Evolutionary conservation across 306 rosid genomes (phyloP).

Genomic region (Begonia peltatifolia): DNA sequence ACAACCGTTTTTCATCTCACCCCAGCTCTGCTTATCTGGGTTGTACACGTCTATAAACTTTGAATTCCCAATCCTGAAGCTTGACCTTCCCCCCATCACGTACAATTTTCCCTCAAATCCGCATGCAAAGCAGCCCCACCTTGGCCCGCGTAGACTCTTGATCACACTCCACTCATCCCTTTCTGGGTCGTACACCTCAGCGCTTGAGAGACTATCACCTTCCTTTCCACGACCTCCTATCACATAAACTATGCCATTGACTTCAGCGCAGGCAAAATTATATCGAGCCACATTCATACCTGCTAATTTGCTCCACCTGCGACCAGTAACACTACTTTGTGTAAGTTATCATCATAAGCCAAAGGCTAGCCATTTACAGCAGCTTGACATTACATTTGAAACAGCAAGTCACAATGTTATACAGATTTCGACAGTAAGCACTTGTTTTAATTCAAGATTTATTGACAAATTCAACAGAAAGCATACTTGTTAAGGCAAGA

Average conservation of each 20-base stretch:
- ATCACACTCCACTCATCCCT: conserved; percentile 53
- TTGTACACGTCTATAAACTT: conserved; percentile 73
- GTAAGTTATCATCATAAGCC: conserved; percentile 4
- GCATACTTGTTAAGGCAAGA: conserved; percentile 66
- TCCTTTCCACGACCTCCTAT: conserved; percentile 69
- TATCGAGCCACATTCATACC: conserved; percentile 57
- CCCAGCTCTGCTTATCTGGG: conserved; percentile 54
- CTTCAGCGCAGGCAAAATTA: conserved; percentile 80
- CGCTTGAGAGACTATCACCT: conserved; percentile 62
- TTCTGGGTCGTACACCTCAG: conserved; percentile 68
- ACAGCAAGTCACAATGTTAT: too few relatives aligned
- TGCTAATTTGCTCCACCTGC: conserved; percentile 76
- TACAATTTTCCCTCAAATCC: conserved; percentile 85
- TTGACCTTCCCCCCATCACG: conserved; percentile 97
- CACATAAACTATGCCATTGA: conserved; percentile 65
- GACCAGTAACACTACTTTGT: neutral
- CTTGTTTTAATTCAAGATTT: too few relatives aligned
- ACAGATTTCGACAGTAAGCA: too few relatives aligned
- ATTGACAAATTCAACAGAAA: neutral
- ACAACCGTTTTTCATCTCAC: conserved; percentile 91
- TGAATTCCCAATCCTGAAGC: conserved; percentile 81
- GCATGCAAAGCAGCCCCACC: conserved; percentile 90
- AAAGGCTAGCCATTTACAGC: neutral
- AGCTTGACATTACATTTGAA: too few relatives aligned
- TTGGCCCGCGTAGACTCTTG: conserved; percentile 77